These are phyloP conservation scores for Cladophialophora exuberans DNA, from an alignment of 2,329 filamentous ascomycete species.

Conservation along the genomic window DNA sequence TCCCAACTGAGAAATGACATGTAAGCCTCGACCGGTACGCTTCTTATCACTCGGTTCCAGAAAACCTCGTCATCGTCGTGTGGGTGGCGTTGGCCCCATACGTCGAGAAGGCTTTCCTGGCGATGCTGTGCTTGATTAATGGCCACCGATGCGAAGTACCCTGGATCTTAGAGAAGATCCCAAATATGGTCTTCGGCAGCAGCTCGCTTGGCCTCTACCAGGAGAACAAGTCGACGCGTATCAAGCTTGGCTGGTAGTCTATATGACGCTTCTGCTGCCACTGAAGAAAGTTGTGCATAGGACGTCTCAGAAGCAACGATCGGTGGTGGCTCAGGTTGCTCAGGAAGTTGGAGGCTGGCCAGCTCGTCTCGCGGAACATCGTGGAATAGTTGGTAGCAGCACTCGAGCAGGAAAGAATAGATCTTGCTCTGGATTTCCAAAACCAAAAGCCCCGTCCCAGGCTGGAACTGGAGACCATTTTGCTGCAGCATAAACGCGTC, in stretches of 20 bases:
- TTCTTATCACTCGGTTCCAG: slow-evolving; percentile 47
- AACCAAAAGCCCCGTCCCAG: slow-evolving; percentile 54
- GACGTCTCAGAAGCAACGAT: slow-evolving; percentile 37
- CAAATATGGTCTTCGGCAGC: slow-evolving; percentile 59
- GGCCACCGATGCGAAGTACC: slow-evolving; percentile 56
- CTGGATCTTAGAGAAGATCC: slow-evolving; percentile 61
- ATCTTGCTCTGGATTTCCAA: slow-evolving; percentile 57
- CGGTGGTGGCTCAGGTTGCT: slow-evolving; percentile 45
- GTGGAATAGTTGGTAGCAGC: slow-evolving; percentile 54
- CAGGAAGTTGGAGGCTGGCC: slow-evolving; percentile 35
- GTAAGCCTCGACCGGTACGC: slow-evolving; percentile 40
- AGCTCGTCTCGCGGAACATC: slow-evolving; percentile 48
- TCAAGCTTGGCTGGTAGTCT: slow-evolving; percentile 53
- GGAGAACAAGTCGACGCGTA: slow-evolving; percentile 47
- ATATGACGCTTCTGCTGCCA: slow-evolving; percentile 58
- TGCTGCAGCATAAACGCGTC: slow-evolving; percentile 40
- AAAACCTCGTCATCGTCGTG: slow-evolving; percentile 35
- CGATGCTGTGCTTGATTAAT: slow-evolving; percentile 53
- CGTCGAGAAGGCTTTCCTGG: slow-evolving; percentile 49
- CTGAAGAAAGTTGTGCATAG: slow-evolving; percentile 44
- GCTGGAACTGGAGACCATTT: slow-evolving; percentile 47
- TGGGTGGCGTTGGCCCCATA: slow-evolving; percentile 35
- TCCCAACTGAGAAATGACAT: slow-evolving; percentile 44
- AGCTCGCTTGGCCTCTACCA: slow-evolving; percentile 48
- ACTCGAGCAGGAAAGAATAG: slow-evolving; percentile 54